phyloP scores from a whole-genome alignment of 306 rosid species.

The Lathyrus aphaca region DNA sequence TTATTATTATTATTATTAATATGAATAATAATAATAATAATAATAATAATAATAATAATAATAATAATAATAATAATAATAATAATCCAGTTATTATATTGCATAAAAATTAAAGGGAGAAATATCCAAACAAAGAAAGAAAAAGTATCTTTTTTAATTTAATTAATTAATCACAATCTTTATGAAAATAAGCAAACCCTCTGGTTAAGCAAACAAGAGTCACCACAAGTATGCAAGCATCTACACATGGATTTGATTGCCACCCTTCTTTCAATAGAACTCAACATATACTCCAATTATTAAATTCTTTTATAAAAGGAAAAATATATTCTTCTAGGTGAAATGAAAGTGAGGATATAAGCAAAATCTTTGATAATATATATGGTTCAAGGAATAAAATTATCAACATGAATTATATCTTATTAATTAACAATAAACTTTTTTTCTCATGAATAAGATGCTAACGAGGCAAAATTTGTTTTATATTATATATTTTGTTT shows the following conservation, averaged over 20 bases:
- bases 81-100: constrained; percentile 32
- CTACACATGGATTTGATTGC: constrained; percentile 49
- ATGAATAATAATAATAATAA: no score
- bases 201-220: constrained; percentile 42
- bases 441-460: constrained; percentile 28
- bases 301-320: constrained; percentile 33
- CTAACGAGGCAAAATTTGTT: background rate
- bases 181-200: constrained; percentile 47
- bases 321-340: constrained; percentile 16
- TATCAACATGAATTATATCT: background rate
- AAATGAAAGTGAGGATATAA: constrained; percentile 28
- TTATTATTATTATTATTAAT: no score
- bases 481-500: background rate
- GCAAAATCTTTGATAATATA: constrained; percentile 39
- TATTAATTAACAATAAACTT: constrained; percentile 1
- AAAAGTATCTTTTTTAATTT: constrained; percentile 37
- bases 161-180: constrained; percentile 41
- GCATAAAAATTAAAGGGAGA: constrained; percentile 35
- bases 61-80: background rate
- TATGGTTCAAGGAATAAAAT: constrained; percentile 37
- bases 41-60: no score
- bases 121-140: constrained; percentile 50
- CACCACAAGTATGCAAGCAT: constrained; percentile 40
- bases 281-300: constrained; percentile 42
- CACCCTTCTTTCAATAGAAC: constrained; percentile 44